phyloP scores from a whole-genome alignment of 257 asterid genomes.

The Ophiorrhiza pumila region DNA sequence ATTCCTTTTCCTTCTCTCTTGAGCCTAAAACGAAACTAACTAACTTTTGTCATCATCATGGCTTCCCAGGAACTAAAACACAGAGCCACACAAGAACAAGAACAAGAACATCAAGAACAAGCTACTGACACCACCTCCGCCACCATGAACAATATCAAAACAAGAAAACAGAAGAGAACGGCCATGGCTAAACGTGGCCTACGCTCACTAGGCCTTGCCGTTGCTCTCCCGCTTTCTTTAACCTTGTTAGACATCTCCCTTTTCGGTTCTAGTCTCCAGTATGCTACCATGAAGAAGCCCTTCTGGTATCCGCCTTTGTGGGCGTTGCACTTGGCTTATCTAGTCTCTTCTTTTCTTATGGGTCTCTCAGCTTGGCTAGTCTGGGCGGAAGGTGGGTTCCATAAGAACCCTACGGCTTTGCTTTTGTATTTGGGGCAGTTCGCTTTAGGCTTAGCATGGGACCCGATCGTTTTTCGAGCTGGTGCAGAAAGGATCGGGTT shows the following conservation, averaged over 20 bases:
- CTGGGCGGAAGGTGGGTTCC: conserved; percentile 96
- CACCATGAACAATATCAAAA: conserved; percentile 16
- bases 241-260: conserved; percentile 46
- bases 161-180: conserved; percentile 25
- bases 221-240: conserved; percentile 53
- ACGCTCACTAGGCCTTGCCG: conserved; percentile 59
- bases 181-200: conserved; percentile 66
- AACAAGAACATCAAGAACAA: conserved; percentile 4
- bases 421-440: conserved; percentile 54
- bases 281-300: conserved; percentile 57
- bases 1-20: neutral
- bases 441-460: conserved; percentile 59
- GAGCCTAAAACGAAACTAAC: neutral
- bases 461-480: conserved; percentile 68
- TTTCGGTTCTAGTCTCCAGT: conserved; percentile 60
- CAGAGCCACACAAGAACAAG: conserved; percentile 29
- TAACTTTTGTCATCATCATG: conserved; percentile 26
- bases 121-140: conserved; percentile 3
- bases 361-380: conserved; percentile 91
- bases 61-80: conserved; percentile 58
- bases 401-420: conserved; percentile 55
- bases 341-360: conserved; percentile 49
- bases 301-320: conserved; percentile 76
- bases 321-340: conserved; percentile 72
- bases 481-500: conserved; percentile 60